phyloP scores from a whole-genome alignment of 345 rosid species.

The Lumnitzera littorea region DNA sequence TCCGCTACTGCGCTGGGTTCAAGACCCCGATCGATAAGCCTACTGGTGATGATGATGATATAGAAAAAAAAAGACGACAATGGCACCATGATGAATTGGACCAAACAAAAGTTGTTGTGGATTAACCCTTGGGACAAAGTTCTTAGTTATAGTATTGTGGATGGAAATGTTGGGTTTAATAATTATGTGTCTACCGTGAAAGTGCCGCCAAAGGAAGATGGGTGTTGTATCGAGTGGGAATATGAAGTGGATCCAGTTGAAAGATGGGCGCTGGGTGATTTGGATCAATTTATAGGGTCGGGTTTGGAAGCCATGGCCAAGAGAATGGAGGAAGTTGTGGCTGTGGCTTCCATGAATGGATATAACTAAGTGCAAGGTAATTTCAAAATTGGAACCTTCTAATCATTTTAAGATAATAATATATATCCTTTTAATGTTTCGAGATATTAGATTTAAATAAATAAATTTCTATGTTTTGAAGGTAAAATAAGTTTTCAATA shows the following conservation, averaged over 20 bases:
- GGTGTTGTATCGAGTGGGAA: constrained; percentile 32
- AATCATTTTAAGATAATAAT: too few species aligned
- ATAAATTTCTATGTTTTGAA: too few species aligned
- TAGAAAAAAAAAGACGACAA: too few species aligned
- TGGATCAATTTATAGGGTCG: constrained; percentile 26
- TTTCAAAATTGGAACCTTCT: too few species aligned
- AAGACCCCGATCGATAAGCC: constrained; percentile 23
- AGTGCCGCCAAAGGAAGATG: constrained; percentile 15
- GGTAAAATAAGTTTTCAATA: too few species aligned
- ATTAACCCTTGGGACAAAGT: constrained; percentile 22
- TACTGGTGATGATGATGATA: not conserved
- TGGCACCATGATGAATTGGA: constrained; percentile 21
- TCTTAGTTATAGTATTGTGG: constrained; percentile 23
- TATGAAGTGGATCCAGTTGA: constrained; percentile 36
- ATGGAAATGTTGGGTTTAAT: constrained; percentile 38
- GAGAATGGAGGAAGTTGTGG: constrained; percentile 31
- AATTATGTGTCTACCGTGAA: constrained; percentile 22
- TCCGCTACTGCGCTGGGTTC: constrained; percentile 49
- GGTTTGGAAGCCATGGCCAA: constrained; percentile 37
- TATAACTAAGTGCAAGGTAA: too few species aligned
- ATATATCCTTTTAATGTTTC: too few species aligned
- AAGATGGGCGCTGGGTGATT: constrained; percentile 28
- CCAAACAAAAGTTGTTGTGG: constrained; percentile 33
- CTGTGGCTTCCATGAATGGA: too few species aligned
- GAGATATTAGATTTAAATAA: too few species aligned